Base-by-base conservation (phyloP, 768 basidiomycete genomes). In the Lepiota brunneoincarnata region DNA sequence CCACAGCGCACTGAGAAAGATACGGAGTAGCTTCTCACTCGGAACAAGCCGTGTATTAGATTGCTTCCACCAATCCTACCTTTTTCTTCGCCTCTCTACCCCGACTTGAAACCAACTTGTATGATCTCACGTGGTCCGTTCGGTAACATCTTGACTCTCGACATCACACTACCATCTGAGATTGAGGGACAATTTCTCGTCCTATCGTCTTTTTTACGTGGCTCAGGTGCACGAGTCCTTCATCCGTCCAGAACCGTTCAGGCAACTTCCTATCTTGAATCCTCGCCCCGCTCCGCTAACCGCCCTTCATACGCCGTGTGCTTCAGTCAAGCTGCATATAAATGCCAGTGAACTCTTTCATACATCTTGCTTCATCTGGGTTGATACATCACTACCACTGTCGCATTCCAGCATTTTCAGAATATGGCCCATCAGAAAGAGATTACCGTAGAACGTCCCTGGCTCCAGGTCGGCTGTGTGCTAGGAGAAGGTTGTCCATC, bases 401-500 rank as follows among this genome's bases (percentile, higher is more conserved):
- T 34, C 18, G n/a, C 36, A 28, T 41, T 34, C 34, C 34, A 26
- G 20, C 24, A 47, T 62, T 23, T 59, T 57, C 48, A 17, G 20
- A 21, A 10, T 35, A 58, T 58, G 57, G 37, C 57, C 42, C 15
- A 4, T n/a, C 49, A 35, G 17, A 35, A 47, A n/a, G 69, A 70
- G 61, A 76, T 83, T 31, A 56, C 69, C 43, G 73, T 79, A 34
- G 63, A 70, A 28, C 59, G 64, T 14, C 82, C 84, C 17, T 72
- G 84, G 63, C 69, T 85, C 52, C 67, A 73, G 60, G 67, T 77
- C 24, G 78, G 77, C 12, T 86, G 84, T 57, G 76, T 69, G 12
- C 69, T 87, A 21, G 85, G 85, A 49, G 83, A 88, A 82, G 83
- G 85, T 84, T 57, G 41, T 60, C 55, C 37, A 38, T 55, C 50